Conservation (phyloP, 345 rosid species). For the Populus simonii region DNA sequence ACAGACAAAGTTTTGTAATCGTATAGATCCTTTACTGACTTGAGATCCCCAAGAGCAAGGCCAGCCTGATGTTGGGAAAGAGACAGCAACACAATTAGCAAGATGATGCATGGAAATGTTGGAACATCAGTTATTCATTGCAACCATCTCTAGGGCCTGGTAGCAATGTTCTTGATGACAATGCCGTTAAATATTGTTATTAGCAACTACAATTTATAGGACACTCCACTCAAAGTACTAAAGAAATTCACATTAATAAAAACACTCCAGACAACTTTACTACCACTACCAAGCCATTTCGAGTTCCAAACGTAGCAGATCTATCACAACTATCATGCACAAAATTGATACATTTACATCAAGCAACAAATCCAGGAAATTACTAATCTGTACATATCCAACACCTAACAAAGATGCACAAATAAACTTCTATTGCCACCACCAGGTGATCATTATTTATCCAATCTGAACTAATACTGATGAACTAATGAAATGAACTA, state of each 20-base stretch:
- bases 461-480: background rate
- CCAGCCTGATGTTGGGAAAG: slow-evolving; percentile 55
- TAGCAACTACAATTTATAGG: background rate
- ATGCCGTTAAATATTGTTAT: background rate
- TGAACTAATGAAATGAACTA: background rate
- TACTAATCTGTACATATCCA: background rate
- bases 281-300: no score
- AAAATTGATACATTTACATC: background rate
- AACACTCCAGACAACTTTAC: no score
- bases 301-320: no score
- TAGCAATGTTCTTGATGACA: background rate
- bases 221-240: no score
- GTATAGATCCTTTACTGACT: slow-evolving; percentile 74
- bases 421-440: background rate
- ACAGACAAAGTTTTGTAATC: slow-evolving; percentile 72
- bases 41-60: slow-evolving; percentile 79
- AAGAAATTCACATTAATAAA: no score
- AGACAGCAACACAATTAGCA: slow-evolving; percentile 3
- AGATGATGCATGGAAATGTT: background rate
- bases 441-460: background rate
- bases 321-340: background rate
- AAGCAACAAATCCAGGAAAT: background rate
- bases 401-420: background rate
- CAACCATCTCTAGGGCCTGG: background rate
- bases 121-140: background rate